Evolutionary conservation across 2,329 filamentous ascomycete species (phyloP).

Genomic region (Rutstroemia sp.): DNA sequence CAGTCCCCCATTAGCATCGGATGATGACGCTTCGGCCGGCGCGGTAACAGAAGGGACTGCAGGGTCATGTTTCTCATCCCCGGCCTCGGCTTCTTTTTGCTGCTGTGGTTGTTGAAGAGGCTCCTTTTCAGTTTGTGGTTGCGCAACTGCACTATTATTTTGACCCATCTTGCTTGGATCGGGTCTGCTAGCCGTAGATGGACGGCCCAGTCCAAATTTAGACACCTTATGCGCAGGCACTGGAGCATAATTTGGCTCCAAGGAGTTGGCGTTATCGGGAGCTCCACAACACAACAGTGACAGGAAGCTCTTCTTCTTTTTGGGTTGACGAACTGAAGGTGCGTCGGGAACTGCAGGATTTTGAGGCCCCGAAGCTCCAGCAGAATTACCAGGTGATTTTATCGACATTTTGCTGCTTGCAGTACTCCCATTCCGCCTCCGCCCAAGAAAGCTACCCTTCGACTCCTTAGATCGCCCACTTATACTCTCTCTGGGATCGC

Average conservation of each 20-base stretch:
- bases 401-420: slow-evolving; percentile 54
- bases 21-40: slow-evolving; percentile 1
- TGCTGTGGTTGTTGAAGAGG: slow-evolving; percentile 16
- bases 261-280: slow-evolving; percentile 31
- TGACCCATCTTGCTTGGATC: slow-evolving; percentile 17
- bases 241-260: slow-evolving; percentile 36
- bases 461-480: slow-evolving; percentile 58
- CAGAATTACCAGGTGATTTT: slow-evolving; percentile 35
- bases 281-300: slow-evolving; percentile 43
- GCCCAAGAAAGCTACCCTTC: slow-evolving; percentile 55
- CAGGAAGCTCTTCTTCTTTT: slow-evolving; percentile 37
- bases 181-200: slow-evolving; percentile 27
- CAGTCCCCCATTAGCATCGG: slow-evolving; percentile 20
- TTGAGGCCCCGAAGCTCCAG: slow-evolving; percentile 32
- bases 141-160: slow-evolving; percentile 10
- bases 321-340: slow-evolving; percentile 23
- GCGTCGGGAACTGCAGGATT: slow-evolving; percentile 25
- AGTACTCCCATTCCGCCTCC: slow-evolving; percentile 59
- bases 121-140: slow-evolving; percentile 25
- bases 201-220: slow-evolving; percentile 30
- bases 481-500: slow-evolving; percentile 54
- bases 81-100: slow-evolving; percentile 11
- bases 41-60: slow-evolving; percentile 9
- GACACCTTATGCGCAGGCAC: slow-evolving; percentile 39
- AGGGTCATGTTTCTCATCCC: slow-evolving; percentile 12